A percentile compares a stretch with the other conserved stretches of the same genome.
phyloP scores from a whole-genome alignment of 1,284 basidiomycete species.

The Phylloporus gajari region DNA sequence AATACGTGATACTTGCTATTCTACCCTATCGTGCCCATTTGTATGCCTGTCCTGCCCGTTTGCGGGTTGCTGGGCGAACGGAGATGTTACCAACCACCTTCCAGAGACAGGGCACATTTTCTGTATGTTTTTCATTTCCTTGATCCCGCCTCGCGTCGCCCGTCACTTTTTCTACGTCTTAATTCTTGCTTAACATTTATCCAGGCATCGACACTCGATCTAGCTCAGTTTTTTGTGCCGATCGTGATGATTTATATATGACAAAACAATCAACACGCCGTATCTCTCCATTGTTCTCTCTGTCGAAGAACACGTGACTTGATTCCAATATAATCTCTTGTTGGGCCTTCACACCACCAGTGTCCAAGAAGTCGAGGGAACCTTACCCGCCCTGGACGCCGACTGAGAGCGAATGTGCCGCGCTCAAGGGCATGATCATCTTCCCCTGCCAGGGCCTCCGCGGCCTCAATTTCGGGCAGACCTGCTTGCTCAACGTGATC shows the following conservation, averaged over 20 bases:
- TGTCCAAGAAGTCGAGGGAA: conserved; percentile 52
- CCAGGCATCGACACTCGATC: conserved; percentile 68
- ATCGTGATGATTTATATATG: conserved; percentile 68
- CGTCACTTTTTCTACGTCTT: neutral
- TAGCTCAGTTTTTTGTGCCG: conserved; percentile 66
- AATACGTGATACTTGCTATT: conserved; percentile 70
- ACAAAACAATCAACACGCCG: conserved; percentile 54
- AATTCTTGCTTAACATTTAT: conserved; percentile 8
- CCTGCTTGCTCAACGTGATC: conserved; percentile 94
- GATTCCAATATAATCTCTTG: conserved; percentile 52
- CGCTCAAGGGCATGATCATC: conserved; percentile 47
- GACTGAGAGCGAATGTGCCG: conserved; percentile 46
- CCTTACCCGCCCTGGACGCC: conserved; percentile 59
- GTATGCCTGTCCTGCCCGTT: conserved; percentile 81
- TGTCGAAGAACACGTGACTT: conserved; percentile 63
- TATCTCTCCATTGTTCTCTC: conserved; percentile 51
- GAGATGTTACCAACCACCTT: conserved; percentile 68
- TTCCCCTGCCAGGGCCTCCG: conserved; percentile 81
- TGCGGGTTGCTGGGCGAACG: conserved; percentile 75
- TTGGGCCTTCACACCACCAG: conserved; percentile 34
- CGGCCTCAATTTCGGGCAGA: conserved; percentile 93
- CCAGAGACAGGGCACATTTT: conserved; percentile 69
- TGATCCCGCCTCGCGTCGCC: neutral
- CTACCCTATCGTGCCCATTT: conserved; percentile 71
- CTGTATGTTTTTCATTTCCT: conserved; percentile 54